Evolutionary conservation across 805 yeast species (phyloP), one percentile per base, ranked within the genome.

Genomic region (Saccharomycopsis olivae): DNA sequence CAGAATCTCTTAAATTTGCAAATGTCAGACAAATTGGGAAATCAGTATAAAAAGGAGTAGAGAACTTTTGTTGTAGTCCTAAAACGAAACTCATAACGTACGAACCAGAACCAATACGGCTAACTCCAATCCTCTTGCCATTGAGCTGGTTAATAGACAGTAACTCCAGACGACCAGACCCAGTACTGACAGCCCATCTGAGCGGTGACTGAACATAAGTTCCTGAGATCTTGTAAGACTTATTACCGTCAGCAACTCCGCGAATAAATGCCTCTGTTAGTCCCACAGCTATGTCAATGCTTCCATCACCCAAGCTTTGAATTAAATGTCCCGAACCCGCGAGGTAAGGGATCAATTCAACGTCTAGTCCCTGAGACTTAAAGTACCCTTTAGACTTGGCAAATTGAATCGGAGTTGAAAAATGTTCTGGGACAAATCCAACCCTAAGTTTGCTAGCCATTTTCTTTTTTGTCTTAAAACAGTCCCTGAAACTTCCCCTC

Each of bases 401-500:
- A 53, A 85, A 73, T 46, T 75, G 75, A 48, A 87, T 62, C 3
- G 96, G 96, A 0, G 95, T 82, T 29, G 92, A 78, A 53, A 86
- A 88, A 55, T 88, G 96, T 58, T 87, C 96, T 2, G 96, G 96
- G 38, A 87, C 76, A 60, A 73, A 82, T 2, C 95, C 96, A 21
- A 87, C 81, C 52, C 57, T 73, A 23, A 76, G 49, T 6, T 20
- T 28, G 6, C 38, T 23, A 20, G 33, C 8, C 33, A 30, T 33
- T 10, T 19, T 23, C 6, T 32, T 17, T 8, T 17, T 17, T 13
- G n/a, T n/a, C n/a, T n/a, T n/a, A n/a, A n/a, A n/a, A n/a, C n/a
- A n/a, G n/a, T n/a, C n/a, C 33, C 33, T n/a, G n/a, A n/a, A n/a
- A n/a, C n/a, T n/a, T n/a, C n/a, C n/a, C n/a, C n/a, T n/a, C n/a